Percentiles rank a stretch among this genome's conserved stretches.
Evolutionary conservation across 2,329 filamentous ascomycete species (phyloP).

Genomic region (Chrysoporthe cubensis): DNA sequence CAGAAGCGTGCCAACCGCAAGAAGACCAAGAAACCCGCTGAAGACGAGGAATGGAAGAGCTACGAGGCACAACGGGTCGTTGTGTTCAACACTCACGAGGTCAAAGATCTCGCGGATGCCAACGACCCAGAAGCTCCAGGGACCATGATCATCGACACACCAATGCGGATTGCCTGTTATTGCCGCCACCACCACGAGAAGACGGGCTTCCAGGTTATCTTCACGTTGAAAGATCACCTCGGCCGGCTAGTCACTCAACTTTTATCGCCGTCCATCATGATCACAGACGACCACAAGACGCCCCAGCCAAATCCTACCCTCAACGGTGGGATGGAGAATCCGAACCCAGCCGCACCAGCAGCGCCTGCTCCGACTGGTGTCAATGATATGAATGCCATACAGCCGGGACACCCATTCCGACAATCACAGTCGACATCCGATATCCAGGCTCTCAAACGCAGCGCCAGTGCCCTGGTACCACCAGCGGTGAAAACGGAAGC

Average conservation of each 20-base stretch:
- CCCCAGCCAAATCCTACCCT: constrained; percentile 52
- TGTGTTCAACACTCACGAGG: constrained; percentile 87
- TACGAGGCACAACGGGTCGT: constrained; percentile 82
- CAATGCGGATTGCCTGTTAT: constrained; percentile 97
- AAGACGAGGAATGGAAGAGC: constrained; percentile 84
- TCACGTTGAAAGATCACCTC: constrained; percentile 84
- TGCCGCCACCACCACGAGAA: constrained; percentile 96
- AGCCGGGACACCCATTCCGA: constrained; percentile 51
- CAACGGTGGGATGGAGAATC: constrained; percentile 34
- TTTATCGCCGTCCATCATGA: constrained; percentile 88
- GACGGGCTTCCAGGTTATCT: constrained; percentile 88
- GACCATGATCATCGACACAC: constrained; percentile 78
- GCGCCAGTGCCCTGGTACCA: constrained; percentile 20
- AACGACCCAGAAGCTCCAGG: constrained; percentile 53
- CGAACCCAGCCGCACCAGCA: constrained; percentile 21
- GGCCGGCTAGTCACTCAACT: constrained; percentile 81
- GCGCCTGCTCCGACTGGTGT: constrained; percentile 6
- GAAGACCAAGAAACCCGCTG: constrained; percentile 90
- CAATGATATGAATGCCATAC: constrained; percentile 40
- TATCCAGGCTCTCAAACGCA: constrained; percentile 60
- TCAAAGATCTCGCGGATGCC: constrained; percentile 77
- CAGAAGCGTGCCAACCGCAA: constrained; percentile 89
- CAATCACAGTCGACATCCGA: constrained; percentile 67
- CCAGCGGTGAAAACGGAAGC: constrained; percentile 12
- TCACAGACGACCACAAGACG: constrained; percentile 97